phyloP scores from a whole-genome alignment of 2,329 filamentous ascomycete species.

The Xylariomycetidae sp. region DNA sequence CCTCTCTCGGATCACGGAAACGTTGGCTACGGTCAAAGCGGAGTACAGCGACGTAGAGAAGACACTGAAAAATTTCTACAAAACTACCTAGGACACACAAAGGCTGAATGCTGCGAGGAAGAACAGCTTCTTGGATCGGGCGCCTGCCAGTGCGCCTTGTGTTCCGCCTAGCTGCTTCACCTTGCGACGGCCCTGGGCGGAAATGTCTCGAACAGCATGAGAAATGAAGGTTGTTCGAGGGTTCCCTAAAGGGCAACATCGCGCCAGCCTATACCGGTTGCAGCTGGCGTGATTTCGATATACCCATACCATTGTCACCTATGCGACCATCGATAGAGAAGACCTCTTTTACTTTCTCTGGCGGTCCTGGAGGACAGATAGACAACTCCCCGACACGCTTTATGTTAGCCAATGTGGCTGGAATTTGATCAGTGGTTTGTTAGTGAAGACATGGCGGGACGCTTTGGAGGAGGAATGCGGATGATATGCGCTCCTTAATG shows the following conservation, averaged over 20 bases:
- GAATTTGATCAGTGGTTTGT: no score
- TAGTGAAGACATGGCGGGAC: no score
- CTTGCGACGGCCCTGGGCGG: no score
- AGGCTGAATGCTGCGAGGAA: constrained; percentile 4
- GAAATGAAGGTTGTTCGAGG: constrained; percentile 29
- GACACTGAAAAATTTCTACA: constrained; percentile 67
- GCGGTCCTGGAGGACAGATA: constrained; percentile 17
- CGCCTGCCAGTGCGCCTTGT: no score
- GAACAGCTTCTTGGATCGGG: no score
- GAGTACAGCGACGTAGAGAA: constrained; percentile 73
- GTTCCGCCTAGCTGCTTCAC: no score
- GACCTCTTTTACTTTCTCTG: constrained; percentile 15
- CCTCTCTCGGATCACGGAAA: constrained; percentile 64
- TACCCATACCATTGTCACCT: constrained; percentile 11
- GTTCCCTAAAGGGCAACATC: constrained; percentile 14
- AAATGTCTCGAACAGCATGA: constrained; percentile 22
- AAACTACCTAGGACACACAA: constrained; percentile 15
- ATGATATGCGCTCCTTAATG: constrained; percentile 20
- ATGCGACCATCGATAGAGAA: constrained; percentile 17
- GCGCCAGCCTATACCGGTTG: constrained; percentile 9
- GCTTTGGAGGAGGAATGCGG: constrained; percentile 11
- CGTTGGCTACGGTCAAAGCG: constrained; percentile 65
- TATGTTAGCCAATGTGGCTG: constrained; percentile 11
- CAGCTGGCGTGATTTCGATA: constrained; percentile 15
- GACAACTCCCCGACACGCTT: constrained; percentile 10